Evolutionary conservation across 2,329 filamentous ascomycete species (phyloP), one percentile per base, ranked within the genome.

Genomic region (Metarhizium anisopliae): DNA sequence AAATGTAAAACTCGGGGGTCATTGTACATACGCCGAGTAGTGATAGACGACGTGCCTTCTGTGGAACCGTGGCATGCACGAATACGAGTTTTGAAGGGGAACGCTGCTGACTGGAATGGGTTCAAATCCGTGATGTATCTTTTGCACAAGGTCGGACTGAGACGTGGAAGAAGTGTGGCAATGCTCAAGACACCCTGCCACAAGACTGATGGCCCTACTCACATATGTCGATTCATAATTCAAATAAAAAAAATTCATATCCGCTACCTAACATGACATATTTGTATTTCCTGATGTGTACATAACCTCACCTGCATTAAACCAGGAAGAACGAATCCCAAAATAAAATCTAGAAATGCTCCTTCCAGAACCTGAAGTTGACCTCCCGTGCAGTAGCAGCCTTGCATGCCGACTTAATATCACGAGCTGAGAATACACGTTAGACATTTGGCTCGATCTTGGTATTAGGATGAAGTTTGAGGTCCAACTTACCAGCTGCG

Each of bases 321-420:
- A 50, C 11, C 5, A 54, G 2, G 50, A 14, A 18, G 11, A 35
- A 20, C n/a, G 38, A 10, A 49, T 16, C 20, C 20, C 32, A 35
- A 47, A n/a, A 13, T 25, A 36, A 49, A 10, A 35, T 42, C 66
- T 79, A 86, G 68, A 86, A 86, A 68, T 99, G 93, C 74, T 99
- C 94, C 77, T 99, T 99, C 94, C 94, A 99, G 78, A 99, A 99
- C 65, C 90, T 89, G 77, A 97, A 99, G 66, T 86, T 83, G 56
- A 99, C 90, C 63, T 95, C 89, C 59, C 82, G 82, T 42, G 82
- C 84, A 13, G 84, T 89, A 16, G 87, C 86, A 54, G 77, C 71
- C 66, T 87, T 88, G 62, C 89, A 88, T 16, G 93, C 92, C 67
- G 84, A 83, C 72, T 89, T 87, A 69, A 99, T 96, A 65, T 90